Evolutionary conservation across 179 eudicot species (phyloP).

Genomic region (Silene noctiflora): DNA sequence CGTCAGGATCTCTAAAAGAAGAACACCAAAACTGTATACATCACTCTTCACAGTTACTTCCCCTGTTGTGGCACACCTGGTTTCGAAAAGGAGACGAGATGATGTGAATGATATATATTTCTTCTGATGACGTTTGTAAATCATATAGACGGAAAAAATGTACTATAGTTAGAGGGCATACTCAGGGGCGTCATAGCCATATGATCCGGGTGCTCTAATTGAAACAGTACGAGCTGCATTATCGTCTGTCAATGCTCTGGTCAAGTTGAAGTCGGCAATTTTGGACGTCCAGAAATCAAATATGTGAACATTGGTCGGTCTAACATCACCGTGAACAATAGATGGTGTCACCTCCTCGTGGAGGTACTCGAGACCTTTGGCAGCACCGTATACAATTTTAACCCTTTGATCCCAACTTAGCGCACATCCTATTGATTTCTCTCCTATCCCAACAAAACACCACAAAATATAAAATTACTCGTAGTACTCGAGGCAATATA

Average conservation of each 20-base stretch:
- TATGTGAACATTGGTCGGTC: conserved; percentile 73
- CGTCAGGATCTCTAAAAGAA: conserved; percentile 77
- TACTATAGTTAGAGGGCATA: conserved; percentile 19
- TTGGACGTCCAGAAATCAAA: conserved; percentile 63
- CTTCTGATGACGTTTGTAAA: no score
- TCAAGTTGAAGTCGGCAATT: conserved; percentile 73
- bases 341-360: conserved; percentile 80
- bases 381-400: conserved; percentile 75
- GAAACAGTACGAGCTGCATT: conserved; percentile 48
- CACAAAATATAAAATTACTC: neutral
- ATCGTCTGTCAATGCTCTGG: conserved; percentile 56
- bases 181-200: conserved; percentile 93
- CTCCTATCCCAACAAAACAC: conserved; percentile 34
- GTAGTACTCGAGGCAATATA: no score
- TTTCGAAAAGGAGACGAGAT: neutral
- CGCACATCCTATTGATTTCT: conserved; percentile 63
- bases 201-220: conserved; percentile 70
- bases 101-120: no score
- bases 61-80: conserved; percentile 77
- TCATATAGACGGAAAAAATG: no score
- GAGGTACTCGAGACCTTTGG: conserved; percentile 75
- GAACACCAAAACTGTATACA: conserved; percentile 85
- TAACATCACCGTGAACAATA: conserved; percentile 68
- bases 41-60: conserved; percentile 77
- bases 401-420: conserved; percentile 70